Evolutionary conservation across 208 protist species (phyloP), one percentile per base, ranked within the genome.

Genomic region (Crithidia brevicula): DNA sequence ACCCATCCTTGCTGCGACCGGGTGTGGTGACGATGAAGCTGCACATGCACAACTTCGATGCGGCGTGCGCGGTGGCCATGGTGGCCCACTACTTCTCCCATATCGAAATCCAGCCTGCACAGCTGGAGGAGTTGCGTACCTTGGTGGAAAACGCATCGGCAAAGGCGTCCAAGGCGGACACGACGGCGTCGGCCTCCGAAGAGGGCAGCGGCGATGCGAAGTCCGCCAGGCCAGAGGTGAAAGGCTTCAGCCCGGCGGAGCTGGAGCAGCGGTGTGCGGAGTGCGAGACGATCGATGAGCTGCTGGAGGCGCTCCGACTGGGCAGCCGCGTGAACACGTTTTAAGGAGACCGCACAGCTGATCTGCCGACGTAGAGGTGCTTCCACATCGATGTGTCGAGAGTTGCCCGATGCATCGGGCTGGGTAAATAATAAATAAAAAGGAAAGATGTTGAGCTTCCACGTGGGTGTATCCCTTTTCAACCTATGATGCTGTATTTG

Each of bases 1-100:
- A 96, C 61, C 79, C 86, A 7, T 88, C 91, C 4, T 64, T 98
- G n/a, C 53, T 95, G 18, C 77, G 89, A 27, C 92, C 92, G 13
- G 96, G 96, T 13, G 83, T 97, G 52, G 73, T 97, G 61, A 97
- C 96, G 60, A 88, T 97, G 81, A 91, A 93, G 61, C 77, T 96
- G 50, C 66, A 95, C 72, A 88, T 98, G 79, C 87, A 89, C 54
- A 86, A 87, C 46, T 93, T 96, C 43, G 82, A 73, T 3, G 67
- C 79, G 4, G 80, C 79, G 40, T 88, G 81, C 59, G 91, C 82
- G 11, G 40, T 86, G 54, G 77, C 84, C 16, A 96, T 96, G 91
- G 80, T 93, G 23, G 49, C 58, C 28, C 91, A 94, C 73, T 96
- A 94, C 75, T 94, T 89, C 64, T 72, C 67, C 22, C 60, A 74